Evolutionary conservation across 140 eudicot genomes (phyloP).

Genomic region (Ambrosia hybrid): DNA sequence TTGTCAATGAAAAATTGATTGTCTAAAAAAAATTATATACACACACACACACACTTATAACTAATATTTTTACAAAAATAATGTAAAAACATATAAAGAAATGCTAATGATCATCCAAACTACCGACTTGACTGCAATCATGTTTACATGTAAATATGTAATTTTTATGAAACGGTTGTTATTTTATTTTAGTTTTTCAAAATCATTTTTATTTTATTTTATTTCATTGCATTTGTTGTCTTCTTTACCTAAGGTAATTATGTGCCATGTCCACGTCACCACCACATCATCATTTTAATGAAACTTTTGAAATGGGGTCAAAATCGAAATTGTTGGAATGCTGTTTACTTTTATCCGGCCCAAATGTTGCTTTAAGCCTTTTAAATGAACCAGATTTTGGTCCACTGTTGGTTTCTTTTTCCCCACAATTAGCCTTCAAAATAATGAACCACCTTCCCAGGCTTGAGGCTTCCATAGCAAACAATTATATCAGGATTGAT

Average conservation of each 20-base stretch:
- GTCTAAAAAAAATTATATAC: too few relatives aligned
- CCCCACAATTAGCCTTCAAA: neutral
- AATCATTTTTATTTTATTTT: too few relatives aligned
- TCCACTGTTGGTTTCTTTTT: neutral
- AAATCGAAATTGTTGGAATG: neutral
- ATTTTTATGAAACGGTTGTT: too few relatives aligned
- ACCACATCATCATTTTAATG: neutral
- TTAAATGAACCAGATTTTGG: constrained; percentile 1
- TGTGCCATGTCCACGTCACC: neutral
- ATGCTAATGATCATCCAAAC: too few relatives aligned
- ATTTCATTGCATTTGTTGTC: too few relatives aligned
- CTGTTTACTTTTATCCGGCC: neutral
- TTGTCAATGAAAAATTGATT: too few relatives aligned
- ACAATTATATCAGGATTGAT: constrained; percentile 41
- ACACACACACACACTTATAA: too few relatives aligned
- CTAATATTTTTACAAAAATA: too few relatives aligned
- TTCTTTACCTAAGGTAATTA: neutral
- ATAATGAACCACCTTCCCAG: neutral
- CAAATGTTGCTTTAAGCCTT: neutral
- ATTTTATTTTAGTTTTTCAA: too few relatives aligned
- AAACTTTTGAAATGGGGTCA: neutral
- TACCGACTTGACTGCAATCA: too few relatives aligned
- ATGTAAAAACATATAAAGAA: too few relatives aligned
- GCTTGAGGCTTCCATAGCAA: neutral
- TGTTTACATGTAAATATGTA: too few relatives aligned